Conservation (phyloP, 257 asterid genomes). For the Solanum arcanum region DNA sequence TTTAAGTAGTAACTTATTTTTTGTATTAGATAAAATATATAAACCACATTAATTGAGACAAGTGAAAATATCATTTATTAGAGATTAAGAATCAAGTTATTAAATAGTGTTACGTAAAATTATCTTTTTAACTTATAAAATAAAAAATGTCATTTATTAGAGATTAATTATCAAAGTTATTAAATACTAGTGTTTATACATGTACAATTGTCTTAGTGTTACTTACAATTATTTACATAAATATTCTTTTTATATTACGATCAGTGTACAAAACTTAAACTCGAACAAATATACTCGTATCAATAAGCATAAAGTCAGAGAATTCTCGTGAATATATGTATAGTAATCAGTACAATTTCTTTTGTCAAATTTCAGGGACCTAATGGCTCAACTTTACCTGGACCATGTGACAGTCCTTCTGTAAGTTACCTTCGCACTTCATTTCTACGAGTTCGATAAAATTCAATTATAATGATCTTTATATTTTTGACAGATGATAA, state of each 20-base stretch:
- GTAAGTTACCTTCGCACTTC: constrained; percentile 25
- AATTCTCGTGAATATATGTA: neutral
- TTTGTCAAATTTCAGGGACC: constrained; percentile 60
- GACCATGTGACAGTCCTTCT: constrained; percentile 96
- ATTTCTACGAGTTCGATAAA: neutral
- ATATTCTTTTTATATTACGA: too few relatives aligned
- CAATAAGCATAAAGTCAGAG: neutral
- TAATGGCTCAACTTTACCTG: constrained; percentile 79
- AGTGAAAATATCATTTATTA: neutral
- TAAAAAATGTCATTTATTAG: too few relatives aligned
- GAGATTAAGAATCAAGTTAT: neutral
- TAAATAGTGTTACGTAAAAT: too few relatives aligned
- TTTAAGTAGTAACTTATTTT: neutral
- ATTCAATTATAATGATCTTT: accelerated
- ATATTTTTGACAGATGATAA: constrained; percentile 43
- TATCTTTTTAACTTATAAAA: neutral
- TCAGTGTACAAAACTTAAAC: neutral
- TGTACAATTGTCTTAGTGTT: neutral
- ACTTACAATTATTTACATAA: neutral
- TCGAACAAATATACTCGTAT: neutral
- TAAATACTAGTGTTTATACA: too few relatives aligned
- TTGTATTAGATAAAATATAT: neutral
- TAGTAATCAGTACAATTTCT: neutral
- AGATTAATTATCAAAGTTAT: too few relatives aligned
- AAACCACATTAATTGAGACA: neutral